A percentile compares a stretch with the other conserved stretches of the same genome.
phyloP scores from a whole-genome alignment of 148 eudicot species.

The Gaultheria prostrata region DNA sequence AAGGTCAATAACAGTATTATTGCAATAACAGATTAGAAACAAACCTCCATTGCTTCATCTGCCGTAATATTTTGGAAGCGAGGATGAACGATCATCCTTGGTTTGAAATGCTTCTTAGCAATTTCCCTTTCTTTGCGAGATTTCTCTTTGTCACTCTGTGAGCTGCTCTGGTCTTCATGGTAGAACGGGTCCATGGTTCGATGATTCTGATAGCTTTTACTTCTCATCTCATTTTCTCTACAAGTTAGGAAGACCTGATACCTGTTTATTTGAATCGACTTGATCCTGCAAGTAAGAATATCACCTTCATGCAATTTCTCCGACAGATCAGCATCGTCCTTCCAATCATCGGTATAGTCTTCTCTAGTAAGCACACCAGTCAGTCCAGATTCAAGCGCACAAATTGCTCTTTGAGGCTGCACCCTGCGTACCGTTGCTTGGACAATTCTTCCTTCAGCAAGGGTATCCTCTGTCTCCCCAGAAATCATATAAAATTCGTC shows the following conservation, averaged over 20 bases:
- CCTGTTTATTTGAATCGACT: conserved; percentile 56
- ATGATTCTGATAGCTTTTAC: conserved; percentile 39
- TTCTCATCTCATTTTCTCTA: conserved; percentile 74
- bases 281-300: conserved; percentile 78
- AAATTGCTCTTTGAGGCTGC: conserved; percentile 68
- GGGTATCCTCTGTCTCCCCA: conserved; percentile 83
- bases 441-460: conserved; percentile 83
- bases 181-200: conserved; percentile 68
- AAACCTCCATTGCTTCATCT: conserved; percentile 91
- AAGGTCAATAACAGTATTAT: background rate
- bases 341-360: conserved; percentile 83
- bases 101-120: conserved; percentile 84
- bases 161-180: conserved; percentile 68
- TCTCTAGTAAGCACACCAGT: conserved; percentile 74
- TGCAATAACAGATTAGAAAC: conserved; percentile 8
- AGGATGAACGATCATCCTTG: conserved; percentile 93
- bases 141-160: conserved; percentile 63
- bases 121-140: conserved; percentile 81
- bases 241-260: conserved; percentile 80
- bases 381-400: conserved; percentile 84
- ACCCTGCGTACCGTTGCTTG: conserved; percentile 93
- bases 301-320: conserved; percentile 90
- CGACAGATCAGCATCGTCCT: conserved; percentile 68
- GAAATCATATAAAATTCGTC: conserved; percentile 85
- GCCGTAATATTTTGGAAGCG: conserved; percentile 89